Evolutionary conservation across 805 yeast species (phyloP).

Genomic region (Suhomyces sp.): DNA sequence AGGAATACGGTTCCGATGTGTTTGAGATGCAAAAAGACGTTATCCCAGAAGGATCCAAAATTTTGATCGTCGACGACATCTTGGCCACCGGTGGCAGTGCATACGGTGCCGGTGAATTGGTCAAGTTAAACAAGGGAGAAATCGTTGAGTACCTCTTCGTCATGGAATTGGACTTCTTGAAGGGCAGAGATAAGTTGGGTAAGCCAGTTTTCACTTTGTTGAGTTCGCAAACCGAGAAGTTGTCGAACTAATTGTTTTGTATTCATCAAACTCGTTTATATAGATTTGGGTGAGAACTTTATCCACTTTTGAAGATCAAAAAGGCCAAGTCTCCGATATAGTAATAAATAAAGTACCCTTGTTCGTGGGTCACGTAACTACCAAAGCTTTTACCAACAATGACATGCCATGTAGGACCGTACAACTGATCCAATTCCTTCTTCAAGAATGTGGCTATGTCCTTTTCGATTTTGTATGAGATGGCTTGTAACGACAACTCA

Average conservation of each 20-base stretch:
- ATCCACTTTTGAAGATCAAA: constrained; percentile 66
- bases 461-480: constrained; percentile 45
- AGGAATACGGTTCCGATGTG: constrained; percentile 90
- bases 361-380: constrained; percentile 74
- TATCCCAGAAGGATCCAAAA: constrained; percentile 75
- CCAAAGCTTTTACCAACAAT: constrained; percentile 80
- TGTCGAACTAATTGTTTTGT: not conserved
- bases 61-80: constrained; percentile 90
- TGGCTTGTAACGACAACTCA: constrained; percentile 45
- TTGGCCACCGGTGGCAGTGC: constrained; percentile 99
- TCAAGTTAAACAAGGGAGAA: constrained; percentile 61
- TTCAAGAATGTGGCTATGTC: constrained; percentile 67
- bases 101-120: constrained; percentile 85
- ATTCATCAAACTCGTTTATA: constrained; percentile 1
- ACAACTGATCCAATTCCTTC: constrained; percentile 60
- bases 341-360: constrained; percentile 67
- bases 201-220: constrained; percentile 89
- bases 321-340: constrained; percentile 69
- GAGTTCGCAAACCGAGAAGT: constrained; percentile 70
- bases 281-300: constrained; percentile 7
- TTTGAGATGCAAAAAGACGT: constrained; percentile 87
- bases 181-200: constrained; percentile 83
- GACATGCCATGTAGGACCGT: constrained; percentile 78
- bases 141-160: constrained; percentile 82
- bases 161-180: constrained; percentile 91